phyloP scores from a whole-genome alignment of 306 rosid species.

The Aeschynomene evenia region DNA sequence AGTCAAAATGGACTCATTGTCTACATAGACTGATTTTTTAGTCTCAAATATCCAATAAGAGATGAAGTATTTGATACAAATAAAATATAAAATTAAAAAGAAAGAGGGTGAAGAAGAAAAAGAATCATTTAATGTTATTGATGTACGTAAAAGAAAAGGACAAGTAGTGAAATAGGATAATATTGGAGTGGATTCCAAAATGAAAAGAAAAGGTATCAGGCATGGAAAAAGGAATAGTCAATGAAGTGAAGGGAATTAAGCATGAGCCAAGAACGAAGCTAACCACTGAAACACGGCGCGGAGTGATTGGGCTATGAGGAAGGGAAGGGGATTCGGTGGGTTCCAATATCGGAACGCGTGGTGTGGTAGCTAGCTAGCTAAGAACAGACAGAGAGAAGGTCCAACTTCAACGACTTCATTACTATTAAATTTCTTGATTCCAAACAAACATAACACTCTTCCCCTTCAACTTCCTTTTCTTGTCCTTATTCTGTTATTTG shows the following conservation, averaged over 20 bases:
- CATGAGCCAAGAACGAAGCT: constrained; percentile 7
- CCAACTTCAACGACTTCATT: constrained; percentile 38
- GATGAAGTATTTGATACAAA: too few species aligned
- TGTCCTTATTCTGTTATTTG: constrained; percentile 36
- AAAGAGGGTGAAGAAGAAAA: background rate
- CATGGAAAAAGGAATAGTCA: too few species aligned
- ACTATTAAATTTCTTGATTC: constrained; percentile 6
- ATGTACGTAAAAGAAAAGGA: constrained; percentile 10
- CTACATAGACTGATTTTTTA: too few species aligned
- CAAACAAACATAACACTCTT: constrained; percentile 26
- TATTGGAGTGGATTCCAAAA: constrained; percentile 16
- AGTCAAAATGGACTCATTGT: too few species aligned
- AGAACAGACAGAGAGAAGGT: constrained; percentile 29
- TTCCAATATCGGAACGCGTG: background rate
- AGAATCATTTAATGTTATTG: background rate
- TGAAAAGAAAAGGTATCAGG: constrained; percentile 11
- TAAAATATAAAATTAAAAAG: too few species aligned
- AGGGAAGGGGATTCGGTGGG: background rate
- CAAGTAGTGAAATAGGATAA: background rate
- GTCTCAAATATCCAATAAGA: too few species aligned
- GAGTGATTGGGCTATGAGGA: background rate
- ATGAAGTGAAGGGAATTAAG: too few species aligned
- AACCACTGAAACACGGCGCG: background rate
- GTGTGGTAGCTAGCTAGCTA: too few species aligned
- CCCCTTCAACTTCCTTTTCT: constrained; percentile 32